These are phyloP conservation scores for Oemleria cerasiformis DNA, from an alignment of 306 rosid genomes.

Conservation along the genomic window DNA sequence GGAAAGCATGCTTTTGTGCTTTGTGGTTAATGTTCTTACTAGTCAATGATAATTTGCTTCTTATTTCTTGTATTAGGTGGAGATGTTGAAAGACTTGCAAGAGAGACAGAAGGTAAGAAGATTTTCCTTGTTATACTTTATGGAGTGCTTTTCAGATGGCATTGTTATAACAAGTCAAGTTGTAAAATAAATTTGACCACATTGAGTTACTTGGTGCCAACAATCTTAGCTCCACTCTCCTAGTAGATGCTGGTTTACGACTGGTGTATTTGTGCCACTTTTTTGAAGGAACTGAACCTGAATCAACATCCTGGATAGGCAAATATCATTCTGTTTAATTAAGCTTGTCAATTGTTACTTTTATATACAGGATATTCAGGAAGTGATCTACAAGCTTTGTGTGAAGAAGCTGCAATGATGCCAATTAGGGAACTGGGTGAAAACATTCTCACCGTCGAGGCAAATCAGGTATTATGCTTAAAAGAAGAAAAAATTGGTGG, in stretches of 20 bases:
- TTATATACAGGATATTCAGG: constrained; percentile 82
- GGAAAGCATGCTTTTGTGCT: neutral
- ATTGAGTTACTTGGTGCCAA: neutral
- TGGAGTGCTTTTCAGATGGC: neutral
- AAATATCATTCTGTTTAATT: neutral
- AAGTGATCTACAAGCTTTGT: constrained; percentile 95
- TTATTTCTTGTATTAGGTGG: constrained; percentile 45
- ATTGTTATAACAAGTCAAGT: neutral
- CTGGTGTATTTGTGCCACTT: neutral
- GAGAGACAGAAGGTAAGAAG: constrained; percentile 71
- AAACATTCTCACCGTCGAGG: constrained; percentile 70
- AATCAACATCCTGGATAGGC: neutral
- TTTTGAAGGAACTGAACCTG: neutral
- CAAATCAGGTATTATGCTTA: constrained; percentile 66
- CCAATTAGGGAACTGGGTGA: constrained; percentile 95
- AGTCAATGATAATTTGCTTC: neutral
- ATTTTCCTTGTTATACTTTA: constrained; percentile 4
- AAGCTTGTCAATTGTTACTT: neutral
- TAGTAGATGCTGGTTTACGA: constrained; percentile 10
- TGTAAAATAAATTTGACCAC: neutral
- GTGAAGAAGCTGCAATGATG: constrained; percentile 99
- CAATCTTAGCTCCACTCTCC: constrained; percentile 1
- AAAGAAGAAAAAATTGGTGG: neutral
- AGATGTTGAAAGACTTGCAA: constrained; percentile 81
- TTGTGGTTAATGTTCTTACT: neutral